Base-by-base conservation (phyloP, 164 flowering plant genomes). In the Umbilicus rupestris region DNA sequence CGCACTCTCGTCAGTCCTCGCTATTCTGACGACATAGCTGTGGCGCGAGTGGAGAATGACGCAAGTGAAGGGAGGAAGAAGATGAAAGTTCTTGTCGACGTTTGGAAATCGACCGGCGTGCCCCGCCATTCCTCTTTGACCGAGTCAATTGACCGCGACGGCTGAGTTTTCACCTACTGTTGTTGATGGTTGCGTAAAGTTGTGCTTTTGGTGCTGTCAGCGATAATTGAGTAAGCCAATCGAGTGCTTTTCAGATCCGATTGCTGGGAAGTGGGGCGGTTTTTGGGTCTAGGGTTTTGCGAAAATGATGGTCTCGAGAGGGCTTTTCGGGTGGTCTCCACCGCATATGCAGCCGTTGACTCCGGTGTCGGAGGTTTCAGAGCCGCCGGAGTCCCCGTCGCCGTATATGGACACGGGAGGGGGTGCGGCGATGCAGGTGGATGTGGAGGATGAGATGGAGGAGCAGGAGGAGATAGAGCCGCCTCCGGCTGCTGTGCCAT, bases 381-480 rank as follows among this genome's bases (percentile, higher is more conserved):
- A 93, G 86, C 97, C 98, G 67, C 98, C 99, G 71, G 99, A 95
- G 77, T 89, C 97, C 1, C 99, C 99, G 10, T 95, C 97, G 1
- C 99, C 99, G 63, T 95, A 89, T 76, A 15, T 85, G 68, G 99
- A 92, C 44, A 64, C 81, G 35, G 80, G 80, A 45, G 74, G 19
- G 12, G 69, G 76, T 10, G 99, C 86, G 62, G 78, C 78, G 10
- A 73, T 77, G 49, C 84, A 72, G 66, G 79, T 76, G 26, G 97
- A 82, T 70, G 77, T 71, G 65, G 96, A 87, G 59, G 86, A 79
- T 33, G 97, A 79, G 70, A 77, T 83, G 68, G 93, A 87, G 29
- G 96, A 86, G 69, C 69, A 65, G 7, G 94, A 92, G 58, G 97
- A 85, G 84, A 83, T 90, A 65, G 97, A 95, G 76, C 90, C 83